Base-by-base conservation (phyloP, 2,329 filamentous ascomycete species). In the Fusarium aywerte region DNA sequence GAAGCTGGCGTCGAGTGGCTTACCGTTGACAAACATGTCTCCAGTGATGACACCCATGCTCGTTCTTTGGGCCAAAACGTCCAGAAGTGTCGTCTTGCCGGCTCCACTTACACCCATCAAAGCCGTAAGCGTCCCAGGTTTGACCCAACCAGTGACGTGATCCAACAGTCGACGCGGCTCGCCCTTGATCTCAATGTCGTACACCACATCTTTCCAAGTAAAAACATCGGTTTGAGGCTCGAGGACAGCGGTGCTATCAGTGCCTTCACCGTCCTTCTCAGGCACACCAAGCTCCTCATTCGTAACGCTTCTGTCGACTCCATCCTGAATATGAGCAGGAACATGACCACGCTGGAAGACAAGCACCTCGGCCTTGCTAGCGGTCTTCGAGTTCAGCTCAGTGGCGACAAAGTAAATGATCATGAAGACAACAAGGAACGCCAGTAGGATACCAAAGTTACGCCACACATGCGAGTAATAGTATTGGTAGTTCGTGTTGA, bases 121-220 rank as follows among this genome's bases (percentile, higher is more conserved):
- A 3, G 92, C 93, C 4, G 93, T 97, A 32, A 96, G 80, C 2
- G 92, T 96, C 29, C 93, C 93, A 0, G 93, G 93, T 76, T 94
- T 94, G 57, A 97, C 92, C 91, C 92, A 97, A 7, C 93, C 93
- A 69, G 92, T 88, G 3, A 97, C 91, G 56, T 93, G 82, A 68
- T 97, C 89, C 51, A 97, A 79, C 62, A 97, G 76, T 18, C 90
- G 85, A n/a, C 92, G 86, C 1, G 83, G 80, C 66, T 92, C 86
- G 2, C 83, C 84, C 79, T 96, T 96, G 78, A 96, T 91, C 69
- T 90, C 85, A 67, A 88, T 85, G 20, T 88, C 83, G 57, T 86
- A 96, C 67, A 88, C 89, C 1, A 96, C 89, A 69, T 93, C 84
- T 55, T 87, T 84, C 92, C 92, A 96, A 38, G 91, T 90, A 77